phyloP scores from a whole-genome alignment of 2,329 filamentous ascomycete genomes.

The Hypoxylon sp. region DNA sequence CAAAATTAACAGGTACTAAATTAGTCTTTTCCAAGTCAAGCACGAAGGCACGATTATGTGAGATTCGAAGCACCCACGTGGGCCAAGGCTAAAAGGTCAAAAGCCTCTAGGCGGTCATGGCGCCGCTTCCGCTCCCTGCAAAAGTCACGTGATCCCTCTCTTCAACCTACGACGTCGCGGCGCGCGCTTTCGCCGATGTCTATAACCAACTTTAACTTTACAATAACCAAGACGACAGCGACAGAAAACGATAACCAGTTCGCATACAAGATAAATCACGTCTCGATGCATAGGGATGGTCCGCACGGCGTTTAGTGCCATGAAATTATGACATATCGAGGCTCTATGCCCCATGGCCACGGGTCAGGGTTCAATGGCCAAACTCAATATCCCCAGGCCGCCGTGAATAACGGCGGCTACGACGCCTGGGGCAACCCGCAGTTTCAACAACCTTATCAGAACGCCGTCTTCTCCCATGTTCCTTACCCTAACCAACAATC shows the following conservation, averaged over 20 bases:
- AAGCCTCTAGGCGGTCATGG: background rate
- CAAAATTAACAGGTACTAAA: conserved; percentile 5
- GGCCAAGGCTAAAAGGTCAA: conserved; percentile 15
- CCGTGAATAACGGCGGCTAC: conserved; percentile 46
- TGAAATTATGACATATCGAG: conserved; percentile 57
- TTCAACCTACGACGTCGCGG: conserved; percentile 42
- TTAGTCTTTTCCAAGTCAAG: conserved; percentile 3
- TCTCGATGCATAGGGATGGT: conserved; percentile 29
- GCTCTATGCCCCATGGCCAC: conserved; percentile 52
- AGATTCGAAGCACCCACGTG: conserved; percentile 25
- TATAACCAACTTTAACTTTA: conserved; percentile 16
- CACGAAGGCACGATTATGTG: conserved; percentile 7
- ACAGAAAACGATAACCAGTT: conserved; percentile 1
- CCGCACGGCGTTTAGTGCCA: conserved; percentile 45
- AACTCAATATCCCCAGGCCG: conserved; percentile 45
- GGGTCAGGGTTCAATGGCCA: conserved; percentile 53
- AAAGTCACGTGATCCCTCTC: conserved; percentile 34
- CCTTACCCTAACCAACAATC: conserved; percentile 49
- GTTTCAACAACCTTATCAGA: conserved; percentile 46
- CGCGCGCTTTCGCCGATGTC: conserved; percentile 35
- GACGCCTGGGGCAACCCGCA: conserved; percentile 51
- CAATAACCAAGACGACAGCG: conserved; percentile 19
- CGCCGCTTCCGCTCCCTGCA: background rate
- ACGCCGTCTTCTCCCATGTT: conserved; percentile 39
- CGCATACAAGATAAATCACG: conserved; percentile 13